Percentiles rank a stretch among this genome's conserved stretches.
These are phyloP conservation scores for Claviceps arundinis DNA, from an alignment of 2,329 filamentous ascomycete genomes.

Conservation along the genomic window DNA sequence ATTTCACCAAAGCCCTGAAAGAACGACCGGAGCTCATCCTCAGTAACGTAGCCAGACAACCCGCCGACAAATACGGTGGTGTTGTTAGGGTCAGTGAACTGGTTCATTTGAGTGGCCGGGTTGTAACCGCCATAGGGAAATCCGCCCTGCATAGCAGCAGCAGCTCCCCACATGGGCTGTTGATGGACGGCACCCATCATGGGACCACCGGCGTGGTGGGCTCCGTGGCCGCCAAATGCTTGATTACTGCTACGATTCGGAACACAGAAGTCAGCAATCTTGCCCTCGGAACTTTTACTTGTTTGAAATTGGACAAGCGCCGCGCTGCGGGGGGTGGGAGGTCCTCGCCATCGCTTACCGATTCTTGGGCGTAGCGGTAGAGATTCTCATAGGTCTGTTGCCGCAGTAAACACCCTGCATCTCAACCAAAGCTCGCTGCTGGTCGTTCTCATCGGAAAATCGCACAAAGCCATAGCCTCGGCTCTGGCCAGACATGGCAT, in stretches of 20 bases:
- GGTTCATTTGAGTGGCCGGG: constrained; percentile 65
- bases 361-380: constrained; percentile 96
- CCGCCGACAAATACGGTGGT: constrained; percentile 98
- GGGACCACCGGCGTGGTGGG: constrained; percentile 29
- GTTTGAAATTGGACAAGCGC: no score
- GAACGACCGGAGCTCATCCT: constrained; percentile 98
- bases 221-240: constrained; percentile 26
- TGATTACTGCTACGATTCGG: constrained; percentile 20
- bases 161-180: constrained; percentile 31
- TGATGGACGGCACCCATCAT: constrained; percentile 31
- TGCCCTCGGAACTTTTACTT: no score
- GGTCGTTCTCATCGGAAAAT: constrained; percentile 89
- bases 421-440: constrained; percentile 88
- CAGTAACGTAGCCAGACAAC: constrained; percentile 92
- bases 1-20: constrained; percentile 99
- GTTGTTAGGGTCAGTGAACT: constrained; percentile 99
- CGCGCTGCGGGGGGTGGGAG: background rate
- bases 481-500: constrained; percentile 93
- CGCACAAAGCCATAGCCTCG: constrained; percentile 96
- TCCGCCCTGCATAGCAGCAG: constrained; percentile 16
- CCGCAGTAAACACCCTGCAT: constrained; percentile 99
- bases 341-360: constrained; percentile 25
- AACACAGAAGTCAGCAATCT: constrained; percentile 3
- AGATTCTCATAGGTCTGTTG: constrained; percentile 97
- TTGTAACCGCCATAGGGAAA: constrained; percentile 33